Conservation (phyloP, 2,329 filamentous ascomycete genomes). For the Exophiala alcalophila region DNA sequence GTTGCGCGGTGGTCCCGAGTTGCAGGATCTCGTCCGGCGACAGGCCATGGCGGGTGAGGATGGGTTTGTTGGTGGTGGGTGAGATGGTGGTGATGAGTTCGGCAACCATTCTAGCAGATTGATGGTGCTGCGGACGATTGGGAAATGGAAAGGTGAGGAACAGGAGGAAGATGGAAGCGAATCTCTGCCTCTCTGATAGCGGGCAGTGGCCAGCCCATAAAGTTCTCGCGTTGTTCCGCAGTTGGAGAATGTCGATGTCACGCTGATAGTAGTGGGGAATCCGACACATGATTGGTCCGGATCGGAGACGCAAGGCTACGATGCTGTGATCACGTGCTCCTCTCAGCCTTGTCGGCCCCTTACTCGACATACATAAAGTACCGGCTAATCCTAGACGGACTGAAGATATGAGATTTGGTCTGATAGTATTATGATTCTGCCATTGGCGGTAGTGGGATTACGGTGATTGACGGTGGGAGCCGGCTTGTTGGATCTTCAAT, state of each 20-base stretch:
- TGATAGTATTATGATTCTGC: no score
- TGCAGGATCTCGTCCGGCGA: conserved; percentile 66
- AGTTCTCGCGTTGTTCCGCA: conserved; percentile 10
- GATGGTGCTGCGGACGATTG: neutral
- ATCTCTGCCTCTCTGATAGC: no score
- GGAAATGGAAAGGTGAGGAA: neutral
- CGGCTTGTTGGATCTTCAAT: conserved; percentile 4
- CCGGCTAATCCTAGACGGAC: no score
- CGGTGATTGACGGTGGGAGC: conserved; percentile 2
- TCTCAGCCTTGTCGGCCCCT: no score
- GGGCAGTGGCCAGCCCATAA: neutral
- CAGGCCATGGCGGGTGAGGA: conserved; percentile 74
- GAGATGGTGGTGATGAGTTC: conserved; percentile 76
- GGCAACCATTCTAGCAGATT: conserved; percentile 42
- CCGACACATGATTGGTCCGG: no score
- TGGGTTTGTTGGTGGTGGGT: conserved; percentile 78
- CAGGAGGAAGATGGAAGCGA: conserved; percentile 7
- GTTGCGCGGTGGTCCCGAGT: conserved; percentile 68
- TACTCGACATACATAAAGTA: no score
- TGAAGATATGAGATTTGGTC: no score
- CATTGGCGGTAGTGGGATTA: neutral
- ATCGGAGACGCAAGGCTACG: no score
- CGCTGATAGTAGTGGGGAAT: no score
- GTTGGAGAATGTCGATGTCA: conserved; percentile 7
- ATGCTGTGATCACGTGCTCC: no score